phyloP scores from a whole-genome alignment of 257 asterid genomes.

The Datura wrightii region DNA sequence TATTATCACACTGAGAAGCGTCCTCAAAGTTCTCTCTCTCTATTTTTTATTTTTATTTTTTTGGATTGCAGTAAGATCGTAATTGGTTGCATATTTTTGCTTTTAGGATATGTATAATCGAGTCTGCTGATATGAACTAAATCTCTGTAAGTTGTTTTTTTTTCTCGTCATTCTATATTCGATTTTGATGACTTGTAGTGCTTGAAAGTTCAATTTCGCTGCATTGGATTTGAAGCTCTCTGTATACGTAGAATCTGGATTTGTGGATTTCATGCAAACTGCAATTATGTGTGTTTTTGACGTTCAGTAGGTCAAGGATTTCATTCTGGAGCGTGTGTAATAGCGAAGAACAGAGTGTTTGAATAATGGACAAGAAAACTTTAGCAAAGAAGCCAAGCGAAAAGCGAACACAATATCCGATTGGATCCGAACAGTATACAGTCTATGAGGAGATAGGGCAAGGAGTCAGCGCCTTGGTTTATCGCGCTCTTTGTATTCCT shows the following conservation, averaged over 20 bases:
- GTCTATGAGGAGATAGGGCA: conserved; percentile 67
- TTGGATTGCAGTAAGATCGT: neutral
- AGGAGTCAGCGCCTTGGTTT: conserved; percentile 81
- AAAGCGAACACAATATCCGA: conserved; percentile 25
- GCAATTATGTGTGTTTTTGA: neutral
- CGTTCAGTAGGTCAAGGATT: conserved; percentile 2
- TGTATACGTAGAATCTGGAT: neutral
- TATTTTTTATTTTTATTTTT: no score
- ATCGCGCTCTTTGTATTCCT: conserved; percentile 72
- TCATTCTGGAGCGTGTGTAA: neutral
- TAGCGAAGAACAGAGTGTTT: neutral
- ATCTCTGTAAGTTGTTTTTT: neutral
- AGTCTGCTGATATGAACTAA: neutral
- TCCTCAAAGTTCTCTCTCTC: no score
- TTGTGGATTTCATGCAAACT: conserved; percentile 11
- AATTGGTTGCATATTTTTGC: no score
- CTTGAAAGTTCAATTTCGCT: neutral
- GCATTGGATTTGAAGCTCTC: neutral
- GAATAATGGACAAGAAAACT: conserved; percentile 66
- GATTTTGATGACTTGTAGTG: neutral
- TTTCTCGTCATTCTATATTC: neutral
- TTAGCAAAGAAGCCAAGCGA: neutral
- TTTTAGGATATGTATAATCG: neutral
- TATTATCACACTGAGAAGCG: neutral
- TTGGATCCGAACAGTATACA: conserved; percentile 30